Percentiles rank a stretch among this genome's conserved stretches.
Conservation (phyloP, 495 filamentous ascomycete species). For the Gamarada debralockiae region DNA sequence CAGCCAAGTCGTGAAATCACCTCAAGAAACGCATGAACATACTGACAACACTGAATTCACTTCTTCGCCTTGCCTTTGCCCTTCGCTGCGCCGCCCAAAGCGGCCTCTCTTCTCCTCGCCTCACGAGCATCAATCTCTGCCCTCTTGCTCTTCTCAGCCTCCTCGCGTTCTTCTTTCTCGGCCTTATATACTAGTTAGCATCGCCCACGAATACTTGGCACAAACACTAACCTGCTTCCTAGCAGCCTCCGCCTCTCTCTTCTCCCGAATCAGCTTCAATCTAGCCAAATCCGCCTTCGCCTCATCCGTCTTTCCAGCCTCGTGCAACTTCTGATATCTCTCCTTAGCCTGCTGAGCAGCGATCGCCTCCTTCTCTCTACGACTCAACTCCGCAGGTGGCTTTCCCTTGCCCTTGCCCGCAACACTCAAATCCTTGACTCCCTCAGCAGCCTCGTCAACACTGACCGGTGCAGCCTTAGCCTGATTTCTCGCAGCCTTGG, state of each 20-base stretch:
- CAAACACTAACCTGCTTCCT: slow-evolving; percentile 44
- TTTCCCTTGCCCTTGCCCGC: slow-evolving; percentile 32
- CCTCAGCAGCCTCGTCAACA: slow-evolving; percentile 46
- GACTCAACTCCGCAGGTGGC: slow-evolving; percentile 55
- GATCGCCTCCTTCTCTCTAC: slow-evolving; percentile 84
- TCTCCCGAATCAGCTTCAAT: slow-evolving; percentile 73
- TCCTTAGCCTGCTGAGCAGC: slow-evolving; percentile 87
- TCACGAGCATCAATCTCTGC: slow-evolving; percentile 42
- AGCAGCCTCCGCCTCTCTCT: slow-evolving; percentile 76
- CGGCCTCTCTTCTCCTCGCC: slow-evolving; percentile 26
- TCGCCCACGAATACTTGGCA: background rate
- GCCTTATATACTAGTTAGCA: slow-evolving; percentile 33
- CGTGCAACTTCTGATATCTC: slow-evolving; percentile 89
- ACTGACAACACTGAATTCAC: slow-evolving; percentile 6
- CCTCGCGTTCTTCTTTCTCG: slow-evolving; percentile 72
- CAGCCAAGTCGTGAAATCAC: background rate
- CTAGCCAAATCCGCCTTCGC: slow-evolving; percentile 88
- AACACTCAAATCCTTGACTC: slow-evolving; percentile 39
- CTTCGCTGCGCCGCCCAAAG: slow-evolving; percentile 19
- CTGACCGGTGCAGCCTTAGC: slow-evolving; percentile 28
- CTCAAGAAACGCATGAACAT: background rate
- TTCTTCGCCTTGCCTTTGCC: slow-evolving; percentile 24
- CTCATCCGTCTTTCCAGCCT: slow-evolving; percentile 95
- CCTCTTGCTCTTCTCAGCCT: slow-evolving; percentile 47
- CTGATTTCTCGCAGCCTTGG: slow-evolving; percentile 59